These are phyloP conservation scores for Sophora flavescens DNA, from an alignment of 306 rosid genomes.

Conservation along the genomic window DNA sequence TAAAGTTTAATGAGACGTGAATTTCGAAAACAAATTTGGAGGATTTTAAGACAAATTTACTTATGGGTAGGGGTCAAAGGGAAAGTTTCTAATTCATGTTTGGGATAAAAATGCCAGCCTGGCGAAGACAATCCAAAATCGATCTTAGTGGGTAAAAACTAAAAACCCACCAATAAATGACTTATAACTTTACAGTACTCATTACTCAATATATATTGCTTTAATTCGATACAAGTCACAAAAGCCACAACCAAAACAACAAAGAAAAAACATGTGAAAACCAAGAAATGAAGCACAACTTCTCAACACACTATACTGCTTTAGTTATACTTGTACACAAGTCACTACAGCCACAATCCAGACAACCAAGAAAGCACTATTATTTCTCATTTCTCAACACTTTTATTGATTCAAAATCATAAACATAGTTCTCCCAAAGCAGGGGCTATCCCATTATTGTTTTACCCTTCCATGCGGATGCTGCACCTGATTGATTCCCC, in stretches of 20 bases:
- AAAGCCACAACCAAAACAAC: neutral
- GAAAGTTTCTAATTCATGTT: neutral
- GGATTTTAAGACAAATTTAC: neutral
- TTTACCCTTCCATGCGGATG: slow-evolving; percentile 47
- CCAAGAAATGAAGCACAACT: neutral
- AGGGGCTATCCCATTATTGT: neutral
- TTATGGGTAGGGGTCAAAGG: neutral
- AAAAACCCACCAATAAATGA: neutral
- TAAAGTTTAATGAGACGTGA: neutral
- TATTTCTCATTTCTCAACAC: slow-evolving; percentile 15
- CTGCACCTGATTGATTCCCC: slow-evolving; percentile 57
- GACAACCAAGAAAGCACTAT: neutral
- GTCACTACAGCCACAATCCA: neutral
- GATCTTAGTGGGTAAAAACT: neutral
- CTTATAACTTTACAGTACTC: neutral
- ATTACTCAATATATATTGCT: neutral
- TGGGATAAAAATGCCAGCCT: neutral
- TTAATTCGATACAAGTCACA: neutral
- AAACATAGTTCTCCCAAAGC: neutral
- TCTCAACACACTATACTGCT: neutral
- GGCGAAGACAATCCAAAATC: neutral
- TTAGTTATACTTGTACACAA: neutral
- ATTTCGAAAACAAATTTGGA: neutral
- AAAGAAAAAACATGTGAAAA: neutral
- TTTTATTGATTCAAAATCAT: neutral